A percentile compares a stretch with the other conserved stretches of the same genome.
Conservation (phyloP, 1,284 basidiomycete species). For the Stygiomarasmius scandens region DNA sequence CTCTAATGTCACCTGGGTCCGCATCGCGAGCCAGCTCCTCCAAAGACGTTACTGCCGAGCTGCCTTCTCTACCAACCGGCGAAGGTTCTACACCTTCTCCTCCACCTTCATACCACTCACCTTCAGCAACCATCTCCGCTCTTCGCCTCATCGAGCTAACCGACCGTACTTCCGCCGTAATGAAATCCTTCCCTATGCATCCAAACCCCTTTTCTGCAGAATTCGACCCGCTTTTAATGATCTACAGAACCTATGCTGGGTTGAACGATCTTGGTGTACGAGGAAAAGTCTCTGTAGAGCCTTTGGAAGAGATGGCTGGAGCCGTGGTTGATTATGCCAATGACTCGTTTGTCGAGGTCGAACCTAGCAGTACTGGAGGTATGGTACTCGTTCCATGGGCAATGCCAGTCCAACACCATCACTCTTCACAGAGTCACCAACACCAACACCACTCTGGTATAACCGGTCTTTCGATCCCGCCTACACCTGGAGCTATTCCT, state of each 20-base stretch:
- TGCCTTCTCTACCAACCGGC: too few relatives aligned
- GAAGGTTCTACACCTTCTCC: not conserved
- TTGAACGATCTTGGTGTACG: constrained; percentile 69
- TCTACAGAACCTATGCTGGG: constrained; percentile 83
- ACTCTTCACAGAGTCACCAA: too few relatives aligned
- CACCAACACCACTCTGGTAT: constrained; percentile 12
- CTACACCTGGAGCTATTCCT: too few relatives aligned
- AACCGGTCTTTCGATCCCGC: too few relatives aligned
- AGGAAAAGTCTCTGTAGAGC: constrained; percentile 48
- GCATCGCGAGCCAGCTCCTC: too few relatives aligned
- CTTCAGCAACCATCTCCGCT: constrained; percentile 52
- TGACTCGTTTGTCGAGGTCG: constrained; percentile 25
- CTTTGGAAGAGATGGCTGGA: constrained; percentile 69
- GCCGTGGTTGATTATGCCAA: constrained; percentile 71
- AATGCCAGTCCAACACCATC: constrained; percentile 27
- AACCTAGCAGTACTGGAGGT: constrained; percentile 49
- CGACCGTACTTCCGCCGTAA: constrained; percentile 87
- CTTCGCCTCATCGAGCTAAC: constrained; percentile 89
- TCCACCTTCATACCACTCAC: constrained; percentile 16
- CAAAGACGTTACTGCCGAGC: too few relatives aligned
- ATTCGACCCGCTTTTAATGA: constrained; percentile 78
- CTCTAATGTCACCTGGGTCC: too few relatives aligned
- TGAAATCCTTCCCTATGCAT: constrained; percentile 79
- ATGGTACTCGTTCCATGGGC: constrained; percentile 88
- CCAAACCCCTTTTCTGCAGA: constrained; percentile 49